Conservation (phyloP, 2,329 filamentous ascomycete genomes). For the Pestalotiopsis sp. region DNA sequence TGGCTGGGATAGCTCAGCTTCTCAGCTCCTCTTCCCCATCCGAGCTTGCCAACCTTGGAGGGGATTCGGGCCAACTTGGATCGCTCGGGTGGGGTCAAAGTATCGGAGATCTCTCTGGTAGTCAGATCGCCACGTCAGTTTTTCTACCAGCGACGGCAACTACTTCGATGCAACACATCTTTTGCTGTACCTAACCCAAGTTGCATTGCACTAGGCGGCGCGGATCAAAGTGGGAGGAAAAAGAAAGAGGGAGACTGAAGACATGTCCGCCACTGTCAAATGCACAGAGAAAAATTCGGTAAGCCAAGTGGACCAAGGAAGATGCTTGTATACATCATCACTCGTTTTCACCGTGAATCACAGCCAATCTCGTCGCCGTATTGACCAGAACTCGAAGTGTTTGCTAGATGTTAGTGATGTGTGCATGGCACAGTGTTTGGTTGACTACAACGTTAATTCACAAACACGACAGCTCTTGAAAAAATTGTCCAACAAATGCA, state of each 20-base stretch:
- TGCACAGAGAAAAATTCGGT: no score
- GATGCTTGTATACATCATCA: no score
- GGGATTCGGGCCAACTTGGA: conserved; percentile 5
- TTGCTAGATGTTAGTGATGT: no score
- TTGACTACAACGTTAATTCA: no score
- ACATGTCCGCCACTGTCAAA: neutral
- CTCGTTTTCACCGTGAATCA: no score
- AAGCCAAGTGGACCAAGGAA: no score
- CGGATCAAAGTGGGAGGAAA: neutral
- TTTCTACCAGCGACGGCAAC: neutral
- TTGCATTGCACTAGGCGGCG: neutral
- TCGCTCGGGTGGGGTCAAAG: neutral
- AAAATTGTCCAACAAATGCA: no score
- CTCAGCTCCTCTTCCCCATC: conserved; percentile 7
- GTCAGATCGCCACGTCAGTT: conserved; percentile 12
- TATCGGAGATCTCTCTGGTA: conserved; percentile 3
- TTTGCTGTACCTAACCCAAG: neutral
- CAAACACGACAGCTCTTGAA: no score
- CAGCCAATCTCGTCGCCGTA: no score
- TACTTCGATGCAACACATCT: neutral
- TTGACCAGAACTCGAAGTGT: no score
- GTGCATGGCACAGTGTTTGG: no score
- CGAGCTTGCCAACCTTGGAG: neutral
- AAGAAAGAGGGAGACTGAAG: neutral
- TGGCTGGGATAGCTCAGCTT: conserved; percentile 9